Conservation (phyloP, 2,329 filamentous ascomycete genomes). For the Microdochium nivale region DNA sequence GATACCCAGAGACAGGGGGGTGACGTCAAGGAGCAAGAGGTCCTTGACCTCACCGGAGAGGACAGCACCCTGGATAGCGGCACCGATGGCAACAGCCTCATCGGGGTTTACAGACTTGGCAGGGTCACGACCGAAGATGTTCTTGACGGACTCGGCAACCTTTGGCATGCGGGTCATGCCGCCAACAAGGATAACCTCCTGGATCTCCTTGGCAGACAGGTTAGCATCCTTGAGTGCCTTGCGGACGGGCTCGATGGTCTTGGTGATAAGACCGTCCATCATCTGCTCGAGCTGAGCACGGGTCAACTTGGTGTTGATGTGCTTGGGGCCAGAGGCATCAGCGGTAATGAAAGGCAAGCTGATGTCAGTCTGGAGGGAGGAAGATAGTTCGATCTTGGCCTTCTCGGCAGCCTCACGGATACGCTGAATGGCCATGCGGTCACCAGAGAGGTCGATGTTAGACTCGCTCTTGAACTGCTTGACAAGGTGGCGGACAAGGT, state of each 20-base stretch:
- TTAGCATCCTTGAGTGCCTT: slow-evolving; percentile 96
- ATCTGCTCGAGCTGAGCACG: slow-evolving; percentile 89
- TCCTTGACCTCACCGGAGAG: slow-evolving; percentile 96
- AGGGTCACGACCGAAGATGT: slow-evolving; percentile 90
- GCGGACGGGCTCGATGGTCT: slow-evolving; percentile 85
- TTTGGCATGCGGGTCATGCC: slow-evolving; percentile 99
- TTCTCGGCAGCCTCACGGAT: slow-evolving; percentile 98
- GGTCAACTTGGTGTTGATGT: slow-evolving; percentile 94
- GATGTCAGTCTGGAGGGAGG: slow-evolving; percentile 91
- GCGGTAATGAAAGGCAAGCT: slow-evolving; percentile 98
- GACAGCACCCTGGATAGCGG: slow-evolving; percentile 93
- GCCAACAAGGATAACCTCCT: slow-evolving; percentile 96
- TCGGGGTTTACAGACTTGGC: slow-evolving; percentile 98
- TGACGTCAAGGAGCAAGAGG: slow-evolving; percentile 89
- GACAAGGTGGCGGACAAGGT: slow-evolving; percentile 86
- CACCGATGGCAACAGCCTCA: slow-evolving; percentile 95
- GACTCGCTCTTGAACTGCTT: slow-evolving; percentile 96
- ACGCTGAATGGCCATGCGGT: slow-evolving; percentile 98
- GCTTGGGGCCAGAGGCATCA: slow-evolving; percentile 90
- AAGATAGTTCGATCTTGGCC: slow-evolving; percentile 98
- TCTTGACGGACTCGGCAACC: slow-evolving; percentile 92
- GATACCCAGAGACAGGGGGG: slow-evolving; percentile 92
- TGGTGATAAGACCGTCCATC: slow-evolving; percentile 79
- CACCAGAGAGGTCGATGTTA: slow-evolving; percentile 77
- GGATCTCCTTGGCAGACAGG: slow-evolving; percentile 85